Evolutionary conservation across 352 stramenopile species (phyloP).

Genomic region (Globisporangium ultimum): DNA sequence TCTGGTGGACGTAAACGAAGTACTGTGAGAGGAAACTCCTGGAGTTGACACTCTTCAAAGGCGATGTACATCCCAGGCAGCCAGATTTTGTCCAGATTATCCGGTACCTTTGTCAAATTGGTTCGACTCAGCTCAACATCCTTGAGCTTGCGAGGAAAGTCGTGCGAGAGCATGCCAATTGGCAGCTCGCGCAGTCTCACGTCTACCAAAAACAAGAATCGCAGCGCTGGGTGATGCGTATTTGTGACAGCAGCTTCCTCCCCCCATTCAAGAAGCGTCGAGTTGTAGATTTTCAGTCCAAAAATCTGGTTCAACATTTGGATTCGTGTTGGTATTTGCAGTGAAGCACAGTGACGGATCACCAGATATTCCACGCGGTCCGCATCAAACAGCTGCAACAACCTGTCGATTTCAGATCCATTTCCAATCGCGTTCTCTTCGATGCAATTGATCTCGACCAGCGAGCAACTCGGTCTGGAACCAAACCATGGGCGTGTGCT

Average conservation of each 20-base stretch:
- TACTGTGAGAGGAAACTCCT: conserved; percentile 6
- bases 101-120: conserved; percentile 8
- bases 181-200: conserved; percentile 13
- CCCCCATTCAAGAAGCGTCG: conserved; percentile 21
- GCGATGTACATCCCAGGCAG: conserved; percentile 10
- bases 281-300: conserved; percentile 29
- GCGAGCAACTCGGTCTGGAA: conserved; percentile 15
- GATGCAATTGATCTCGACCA: conserved; percentile 26
- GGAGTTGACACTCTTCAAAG: conserved; percentile 12
- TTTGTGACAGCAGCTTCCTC: conserved; percentile 7
- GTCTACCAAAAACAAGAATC: conserved; percentile 12
- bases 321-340: conserved; percentile 17
- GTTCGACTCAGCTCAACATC: conserved; percentile 13
- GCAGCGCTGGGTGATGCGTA: conserved; percentile 8
- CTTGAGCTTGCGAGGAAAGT: conserved; percentile 5
- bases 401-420: conserved; percentile 13
- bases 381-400: conserved; percentile 13
- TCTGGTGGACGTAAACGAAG: conserved; percentile 1
- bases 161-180: conserved; percentile 4
- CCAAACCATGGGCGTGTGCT: conserved; percentile 25
- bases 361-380: conserved; percentile 20
- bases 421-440: conserved; percentile 9
- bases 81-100: conserved; percentile 10
- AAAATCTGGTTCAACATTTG: conserved; percentile 15
- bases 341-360: conserved; percentile 20